Evolutionary conservation across 2,329 filamentous ascomycete genomes (phyloP), one percentile per base, ranked within the genome.

Genomic region (Nothophaeocryptopus gaeumannii): DNA sequence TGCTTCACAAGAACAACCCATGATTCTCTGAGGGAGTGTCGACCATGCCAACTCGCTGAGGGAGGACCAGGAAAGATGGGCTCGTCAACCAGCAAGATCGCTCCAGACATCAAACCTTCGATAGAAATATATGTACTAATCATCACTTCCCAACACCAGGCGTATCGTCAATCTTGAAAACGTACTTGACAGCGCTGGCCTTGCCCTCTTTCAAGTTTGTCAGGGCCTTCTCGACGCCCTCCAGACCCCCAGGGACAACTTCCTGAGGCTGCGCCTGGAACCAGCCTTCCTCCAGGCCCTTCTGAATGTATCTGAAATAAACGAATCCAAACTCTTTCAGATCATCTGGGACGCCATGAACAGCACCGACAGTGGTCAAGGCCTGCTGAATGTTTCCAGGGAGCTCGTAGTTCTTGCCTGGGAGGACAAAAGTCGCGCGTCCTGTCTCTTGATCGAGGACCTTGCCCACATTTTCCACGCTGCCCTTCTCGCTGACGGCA

Each of bases 181-280:
- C 78, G 70, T 84, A 86, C 68, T 87, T 87, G 0, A 80, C 72
- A 1, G 75, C 83, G 59, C 78, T 83, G 15, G 79, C 81, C 65
- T 79, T 81, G 0, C 83, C 83, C 26, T 72, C 74, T 63, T 76
- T 79, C 61, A 87, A 63, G 54, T 80, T 77, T 56, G 66, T 64
- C 65, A 86, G 61, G 0, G 70, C 82, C 31, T 61, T 67, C 59
- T 82, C 68, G 2, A 84, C 65, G 0, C 81, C 80, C 3, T 63
- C 70, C 43, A 85, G 58, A 0, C 81, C 82, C 2, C 80, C 78
- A 0, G 73, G 67, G 1, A 81, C 64, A 10, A 83, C 70, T 63
- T 81, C 77, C 39, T 66, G 63, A 30, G 66, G 67, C 50, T 71
- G 68, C 14, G 59, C 40, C 55, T 60, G 64, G 47, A 70, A 67